Evolutionary conservation across 2,329 filamentous ascomycete species (phyloP), one percentile per base, ranked within the genome.

Genomic region (Fusarium sp.): DNA sequence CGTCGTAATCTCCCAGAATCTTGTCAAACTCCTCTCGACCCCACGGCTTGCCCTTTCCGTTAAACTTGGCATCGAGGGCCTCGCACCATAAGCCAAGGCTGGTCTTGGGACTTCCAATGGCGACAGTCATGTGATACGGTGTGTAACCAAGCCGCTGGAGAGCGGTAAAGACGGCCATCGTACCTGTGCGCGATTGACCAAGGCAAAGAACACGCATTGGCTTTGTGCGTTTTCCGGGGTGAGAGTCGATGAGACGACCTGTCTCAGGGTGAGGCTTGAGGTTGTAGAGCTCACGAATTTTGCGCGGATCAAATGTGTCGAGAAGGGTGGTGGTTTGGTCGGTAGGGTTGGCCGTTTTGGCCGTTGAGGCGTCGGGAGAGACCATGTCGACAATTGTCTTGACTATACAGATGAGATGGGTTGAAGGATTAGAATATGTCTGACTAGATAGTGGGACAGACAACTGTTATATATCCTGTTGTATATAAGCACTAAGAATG

Each of bases 191-290:
- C 13, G 74, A 75, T 35, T 76, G 71, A 0, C 65, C 71, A 6
- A 76, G 68, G 8, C 74, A 76, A 10, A 76, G 22, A 7, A 76
- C 43, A 4, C 68, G 65, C 68, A 76, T 75, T 3, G 74, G 64
- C 14, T 72, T 67, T 1, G 71, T 73, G 3, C 65, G 74, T 5
- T 43, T 64, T 5, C 65, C 11, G 1, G 74, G 60, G 9, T 70
- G 64, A 9, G 74, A 72, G 31, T 75, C 74, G 43, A 76, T 73
- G 10, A 76, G 71, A 11, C 65, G 67, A 6, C 71, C 65, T 3
- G 71, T 76, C 5, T 45, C 27, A 0, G 73, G 68, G 31, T 76
- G 73, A 3, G 73, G 71, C 13, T 69, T 64, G 33, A 76, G 60
- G 35, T 76, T 67, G 39, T 45, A 56, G 13, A 72, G 14, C 7